A percentile compares a stretch with the other conserved stretches of the same genome.
Evolutionary conservation across 176 grass and related monocot genomes (phyloP).

Genomic region (Panicum miliaceum): DNA sequence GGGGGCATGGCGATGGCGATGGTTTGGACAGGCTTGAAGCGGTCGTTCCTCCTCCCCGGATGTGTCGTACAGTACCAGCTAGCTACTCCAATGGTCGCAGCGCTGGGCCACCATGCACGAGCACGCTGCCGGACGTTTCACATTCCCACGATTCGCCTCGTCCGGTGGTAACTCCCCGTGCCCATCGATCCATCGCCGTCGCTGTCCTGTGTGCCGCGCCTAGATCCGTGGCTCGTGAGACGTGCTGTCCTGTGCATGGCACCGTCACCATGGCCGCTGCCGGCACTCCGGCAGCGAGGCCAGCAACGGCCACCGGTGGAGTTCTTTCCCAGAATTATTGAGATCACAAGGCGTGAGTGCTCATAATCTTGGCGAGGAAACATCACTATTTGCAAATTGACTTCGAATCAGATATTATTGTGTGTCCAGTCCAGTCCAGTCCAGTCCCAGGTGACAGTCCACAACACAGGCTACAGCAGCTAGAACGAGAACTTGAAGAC

Average conservation of each 20-base stretch:
- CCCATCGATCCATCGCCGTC: neutral
- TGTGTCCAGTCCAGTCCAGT: neutral
- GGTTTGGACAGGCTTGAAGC: neutral
- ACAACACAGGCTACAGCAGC: neutral
- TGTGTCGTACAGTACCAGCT: neutral
- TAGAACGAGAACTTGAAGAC: constrained; percentile 80
- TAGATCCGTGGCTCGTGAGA: no score
- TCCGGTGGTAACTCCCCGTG: neutral
- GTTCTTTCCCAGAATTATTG: no score
- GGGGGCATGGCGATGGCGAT: neutral
- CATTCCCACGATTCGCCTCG: neutral
- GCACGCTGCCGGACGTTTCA: neutral
- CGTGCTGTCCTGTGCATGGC: no score
- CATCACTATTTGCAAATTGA: constrained; percentile 3
- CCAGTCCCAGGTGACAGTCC: neutral
- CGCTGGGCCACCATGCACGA: neutral
- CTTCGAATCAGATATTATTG: neutral
- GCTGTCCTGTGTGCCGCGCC: no score
- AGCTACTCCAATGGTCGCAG: neutral
- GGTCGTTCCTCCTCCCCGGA: neutral
- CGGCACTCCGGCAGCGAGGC: no score
- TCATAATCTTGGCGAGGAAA: neutral
- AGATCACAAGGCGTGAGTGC: no score
- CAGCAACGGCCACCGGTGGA: no score
- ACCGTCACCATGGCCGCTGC: no score